phyloP scores from a whole-genome alignment of 1,139 yeast species.

The Candida tropicalis region DNA sequence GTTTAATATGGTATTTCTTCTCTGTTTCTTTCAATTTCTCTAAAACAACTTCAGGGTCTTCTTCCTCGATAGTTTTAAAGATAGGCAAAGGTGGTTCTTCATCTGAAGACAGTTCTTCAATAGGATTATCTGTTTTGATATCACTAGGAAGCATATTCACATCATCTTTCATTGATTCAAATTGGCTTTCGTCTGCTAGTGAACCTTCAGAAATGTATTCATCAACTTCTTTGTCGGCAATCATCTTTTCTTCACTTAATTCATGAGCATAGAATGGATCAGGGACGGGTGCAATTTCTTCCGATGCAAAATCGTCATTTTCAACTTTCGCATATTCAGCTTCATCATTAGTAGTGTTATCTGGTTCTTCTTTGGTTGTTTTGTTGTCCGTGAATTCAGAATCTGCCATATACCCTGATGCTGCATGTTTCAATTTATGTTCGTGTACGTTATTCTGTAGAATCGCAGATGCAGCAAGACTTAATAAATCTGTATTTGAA shows the following conservation, averaged over 20 bases:
- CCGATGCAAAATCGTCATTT: conserved; percentile 1
- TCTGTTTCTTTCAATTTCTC: conserved; percentile 34
- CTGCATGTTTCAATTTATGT: conserved; percentile 10
- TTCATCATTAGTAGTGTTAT: conserved; percentile 9
- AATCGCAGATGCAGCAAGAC: conserved; percentile 19
- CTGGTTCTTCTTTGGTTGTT: conserved; percentile 5
- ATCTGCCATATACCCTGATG: conserved; percentile 26
- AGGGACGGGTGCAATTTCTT: conserved; percentile 23
- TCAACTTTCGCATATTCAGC: neutral
- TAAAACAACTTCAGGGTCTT: conserved; percentile 34
- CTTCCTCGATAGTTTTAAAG: conserved; percentile 36
- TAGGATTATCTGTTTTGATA: conserved; percentile 7
- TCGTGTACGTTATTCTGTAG: conserved; percentile 9
- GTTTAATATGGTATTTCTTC: conserved; percentile 32
- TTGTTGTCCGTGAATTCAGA: conserved; percentile 22
- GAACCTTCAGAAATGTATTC: conserved; percentile 30
- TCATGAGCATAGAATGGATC: conserved; percentile 21
- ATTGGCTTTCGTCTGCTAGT: conserved; percentile 27
- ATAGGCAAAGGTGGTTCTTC: conserved; percentile 22
- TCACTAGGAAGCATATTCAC: conserved; percentile 10
- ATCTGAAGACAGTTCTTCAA: conserved; percentile 14
- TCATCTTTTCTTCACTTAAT: conserved; percentile 11
- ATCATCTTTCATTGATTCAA: conserved; percentile 14
- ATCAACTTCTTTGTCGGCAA: conserved; percentile 18
- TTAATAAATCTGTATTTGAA: conserved; percentile 15